Evolutionary conservation across 2,329 filamentous ascomycete genomes (phyloP).

Genomic region (Mycogone perniciosa): DNA sequence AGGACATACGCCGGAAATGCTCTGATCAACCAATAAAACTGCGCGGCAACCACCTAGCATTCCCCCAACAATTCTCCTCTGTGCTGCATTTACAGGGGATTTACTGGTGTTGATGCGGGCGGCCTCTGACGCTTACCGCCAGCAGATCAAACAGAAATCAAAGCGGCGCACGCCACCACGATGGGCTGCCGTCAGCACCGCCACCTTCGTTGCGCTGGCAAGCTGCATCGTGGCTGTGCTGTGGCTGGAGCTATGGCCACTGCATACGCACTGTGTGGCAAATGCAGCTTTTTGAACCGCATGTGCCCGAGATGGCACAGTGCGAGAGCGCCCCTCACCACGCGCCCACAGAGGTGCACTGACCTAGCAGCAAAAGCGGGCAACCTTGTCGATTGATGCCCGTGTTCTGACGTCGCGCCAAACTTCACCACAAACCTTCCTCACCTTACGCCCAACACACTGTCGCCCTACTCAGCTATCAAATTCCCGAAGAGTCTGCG

Average conservation of each 20-base stretch:
- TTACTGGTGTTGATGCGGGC: conserved; percentile 1
- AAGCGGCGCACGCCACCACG: conserved; percentile 2
- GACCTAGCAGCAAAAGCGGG: conserved; percentile 9
- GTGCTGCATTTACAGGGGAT: conserved; percentile 3
- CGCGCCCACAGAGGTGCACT: not conserved
- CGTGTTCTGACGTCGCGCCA: conserved; percentile 3
- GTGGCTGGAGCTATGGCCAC: conserved; percentile 9
- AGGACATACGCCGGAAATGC: not conserved
- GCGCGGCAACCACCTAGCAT: not conserved
- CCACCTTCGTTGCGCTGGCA: not conserved
- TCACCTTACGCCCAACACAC: not conserved
- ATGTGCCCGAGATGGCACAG: not conserved
- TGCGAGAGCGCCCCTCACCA: not conserved
- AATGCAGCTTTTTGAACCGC: not conserved
- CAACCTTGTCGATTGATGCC: not conserved
- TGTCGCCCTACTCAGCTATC: conserved; percentile 2
- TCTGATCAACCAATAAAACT: conserved; percentile 1
- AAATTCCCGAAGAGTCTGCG: not conserved
- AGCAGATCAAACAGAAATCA: not conserved
- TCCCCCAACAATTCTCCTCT: not conserved
- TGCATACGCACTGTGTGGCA: conserved; percentile 1
- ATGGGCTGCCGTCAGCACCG: not conserved
- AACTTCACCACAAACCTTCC: conserved; percentile 1
- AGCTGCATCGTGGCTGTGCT: conserved; percentile 3
- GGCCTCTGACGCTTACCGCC: conserved; percentile 8